Evolutionary conservation across 352 stramenopile species (phyloP).

Genomic region (Phytophthora megakarya): DNA sequence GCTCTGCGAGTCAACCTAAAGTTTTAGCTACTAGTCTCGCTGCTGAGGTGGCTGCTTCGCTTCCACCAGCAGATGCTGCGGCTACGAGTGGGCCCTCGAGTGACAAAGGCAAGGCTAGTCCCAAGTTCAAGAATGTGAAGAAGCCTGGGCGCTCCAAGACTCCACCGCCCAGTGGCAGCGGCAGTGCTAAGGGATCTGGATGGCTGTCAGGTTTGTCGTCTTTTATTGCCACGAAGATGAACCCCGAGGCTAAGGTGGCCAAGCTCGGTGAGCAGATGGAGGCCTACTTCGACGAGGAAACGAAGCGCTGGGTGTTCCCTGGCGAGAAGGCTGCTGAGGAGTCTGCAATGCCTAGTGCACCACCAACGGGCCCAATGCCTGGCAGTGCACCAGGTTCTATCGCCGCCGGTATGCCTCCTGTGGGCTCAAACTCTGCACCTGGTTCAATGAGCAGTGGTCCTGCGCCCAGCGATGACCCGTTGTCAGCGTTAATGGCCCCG

Average conservation of each 20-base stretch:
- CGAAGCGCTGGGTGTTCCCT: conserved; percentile 90
- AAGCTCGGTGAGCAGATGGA: conserved; percentile 82
- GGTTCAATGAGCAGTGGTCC: conserved; percentile 60
- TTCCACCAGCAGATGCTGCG: conserved; percentile 21
- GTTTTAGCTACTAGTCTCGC: conserved; percentile 9
- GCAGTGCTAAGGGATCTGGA: conserved; percentile 59
- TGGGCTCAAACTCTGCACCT: conserved; percentile 63
- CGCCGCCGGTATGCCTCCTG: conserved; percentile 42
- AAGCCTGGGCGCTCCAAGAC: conserved; percentile 78
- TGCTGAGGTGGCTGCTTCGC: conserved; percentile 27
- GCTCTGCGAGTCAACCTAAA: conserved; percentile 27
- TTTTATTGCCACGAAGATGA: conserved; percentile 79
- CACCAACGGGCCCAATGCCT: conserved; percentile 66
- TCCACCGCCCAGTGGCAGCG: conserved; percentile 70
- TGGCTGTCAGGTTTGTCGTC: conserved; percentile 70
- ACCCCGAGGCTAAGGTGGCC: conserved; percentile 83
- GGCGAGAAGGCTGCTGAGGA: conserved; percentile 75
- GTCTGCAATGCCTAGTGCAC: conserved; percentile 62
- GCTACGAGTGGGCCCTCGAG: conserved; percentile 55
- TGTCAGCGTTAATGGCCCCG: conserved; percentile 83
- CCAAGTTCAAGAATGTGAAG: conserved; percentile 68
- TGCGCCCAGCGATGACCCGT: conserved; percentile 54
- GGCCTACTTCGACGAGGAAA: conserved; percentile 81
- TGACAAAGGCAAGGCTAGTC: conserved; percentile 74
- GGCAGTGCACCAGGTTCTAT: conserved; percentile 51